Evolutionary conservation across 805 yeast species (phyloP).

Genomic region (Ogataea pignaliae): DNA sequence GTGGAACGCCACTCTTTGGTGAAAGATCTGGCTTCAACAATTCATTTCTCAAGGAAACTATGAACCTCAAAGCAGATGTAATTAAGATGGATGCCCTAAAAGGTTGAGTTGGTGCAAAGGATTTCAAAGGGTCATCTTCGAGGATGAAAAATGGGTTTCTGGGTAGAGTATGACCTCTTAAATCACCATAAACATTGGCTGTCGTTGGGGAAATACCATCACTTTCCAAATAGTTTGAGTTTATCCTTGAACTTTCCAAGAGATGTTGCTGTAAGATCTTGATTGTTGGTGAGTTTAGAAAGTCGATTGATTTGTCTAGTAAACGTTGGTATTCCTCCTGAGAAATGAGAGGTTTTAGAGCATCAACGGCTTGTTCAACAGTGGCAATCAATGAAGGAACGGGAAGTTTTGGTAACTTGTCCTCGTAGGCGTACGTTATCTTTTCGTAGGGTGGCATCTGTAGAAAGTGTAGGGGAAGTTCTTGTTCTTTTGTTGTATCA

Average conservation of each 20-base stretch:
- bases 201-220: conserved; percentile 42
- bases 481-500: no score
- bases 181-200: conserved; percentile 58
- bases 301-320: conserved; percentile 39
- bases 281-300: conserved; percentile 39
- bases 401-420: conserved; percentile 51
- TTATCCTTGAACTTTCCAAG: conserved; percentile 36
- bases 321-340: conserved; percentile 46
- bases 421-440: conserved; percentile 38
- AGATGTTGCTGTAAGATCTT: conserved; percentile 51
- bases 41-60: conserved; percentile 51
- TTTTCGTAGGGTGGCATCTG: conserved; percentile 8
- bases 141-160: conserved; percentile 72
- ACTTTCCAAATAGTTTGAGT: conserved; percentile 52
- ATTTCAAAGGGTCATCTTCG: conserved; percentile 68
- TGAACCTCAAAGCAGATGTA: conserved; percentile 62
- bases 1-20: conserved; percentile 44
- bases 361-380: conserved; percentile 45
- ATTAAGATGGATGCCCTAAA: conserved; percentile 65
- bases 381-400: conserved; percentile 55
- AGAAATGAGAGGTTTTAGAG: conserved; percentile 57
- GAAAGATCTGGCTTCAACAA: conserved; percentile 54
- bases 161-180: conserved; percentile 65
- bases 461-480: neutral
- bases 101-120: conserved; percentile 55